Conservation (phyloP, 78 protist genomes). For the Creolimax fragrantissima region DNA sequence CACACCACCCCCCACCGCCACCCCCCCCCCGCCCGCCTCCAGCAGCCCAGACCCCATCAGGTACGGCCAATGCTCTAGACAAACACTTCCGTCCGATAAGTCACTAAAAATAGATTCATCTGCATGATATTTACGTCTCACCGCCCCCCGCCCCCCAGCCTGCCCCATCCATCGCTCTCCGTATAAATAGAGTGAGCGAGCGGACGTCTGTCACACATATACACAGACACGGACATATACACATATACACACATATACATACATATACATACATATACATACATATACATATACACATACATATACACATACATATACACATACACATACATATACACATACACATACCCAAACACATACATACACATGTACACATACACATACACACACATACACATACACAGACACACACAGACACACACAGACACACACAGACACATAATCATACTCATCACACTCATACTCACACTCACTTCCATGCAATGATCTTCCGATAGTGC, state of each 20-base stretch:
- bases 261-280: background rate
- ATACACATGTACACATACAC: background rate
- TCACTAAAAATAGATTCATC: background rate
- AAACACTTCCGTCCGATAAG: background rate
- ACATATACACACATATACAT: background rate
- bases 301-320: background rate
- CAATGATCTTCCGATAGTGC: background rate
- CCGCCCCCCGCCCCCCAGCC: too few relatives aligned
- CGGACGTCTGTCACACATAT: background rate
- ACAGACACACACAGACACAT: background rate
- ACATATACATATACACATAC: background rate
- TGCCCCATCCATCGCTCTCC: too few relatives aligned
- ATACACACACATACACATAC: background rate
- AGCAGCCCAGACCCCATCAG: too few relatives aligned
- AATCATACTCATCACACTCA: background rate
- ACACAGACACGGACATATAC: background rate
- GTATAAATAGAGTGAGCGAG: background rate
- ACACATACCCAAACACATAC: background rate
- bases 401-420: background rate
- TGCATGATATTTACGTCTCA: too few relatives aligned
- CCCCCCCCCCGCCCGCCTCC: too few relatives aligned
- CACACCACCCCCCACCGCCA: too few relatives aligned
- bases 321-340: background rate
- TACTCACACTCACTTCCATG: background rate
- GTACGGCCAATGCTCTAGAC: background rate